phyloP scores from a whole-genome alignment of 805 yeast genomes.

The Wickerhamiella azymoides region DNA sequence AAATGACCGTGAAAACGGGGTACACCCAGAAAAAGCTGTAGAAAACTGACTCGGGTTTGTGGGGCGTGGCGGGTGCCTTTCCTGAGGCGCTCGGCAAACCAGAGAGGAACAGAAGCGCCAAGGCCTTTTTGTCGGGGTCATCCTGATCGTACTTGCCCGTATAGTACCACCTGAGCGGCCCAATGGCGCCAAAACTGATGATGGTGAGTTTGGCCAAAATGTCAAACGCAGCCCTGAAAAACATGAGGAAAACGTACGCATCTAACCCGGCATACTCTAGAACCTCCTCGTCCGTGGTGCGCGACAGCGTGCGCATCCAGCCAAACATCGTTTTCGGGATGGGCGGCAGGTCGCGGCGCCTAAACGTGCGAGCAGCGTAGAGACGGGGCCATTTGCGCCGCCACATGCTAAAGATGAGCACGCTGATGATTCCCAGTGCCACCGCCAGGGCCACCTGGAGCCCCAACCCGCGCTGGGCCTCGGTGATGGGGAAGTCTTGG shows the following conservation, averaged over 20 bases:
- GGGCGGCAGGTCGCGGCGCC: constrained; percentile 41
- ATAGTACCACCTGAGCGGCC: constrained; percentile 71
- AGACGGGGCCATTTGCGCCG: constrained; percentile 65
- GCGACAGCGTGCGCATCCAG: constrained; percentile 61
- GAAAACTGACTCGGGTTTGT: constrained; percentile 10
- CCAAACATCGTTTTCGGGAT: constrained; percentile 53
- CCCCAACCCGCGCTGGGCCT: constrained; percentile 43
- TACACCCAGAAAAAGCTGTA: constrained; percentile 61
- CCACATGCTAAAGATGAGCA: constrained; percentile 53
- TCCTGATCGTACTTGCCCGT: constrained; percentile 64
- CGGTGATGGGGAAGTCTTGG: constrained; percentile 11
- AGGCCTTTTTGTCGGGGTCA: constrained; percentile 13
- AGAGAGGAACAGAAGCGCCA: neutral
- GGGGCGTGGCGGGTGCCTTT: neutral
- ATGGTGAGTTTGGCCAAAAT: constrained; percentile 49
- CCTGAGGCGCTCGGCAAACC: neutral
- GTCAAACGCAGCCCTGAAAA: constrained; percentile 77
- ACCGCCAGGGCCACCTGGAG: constrained; percentile 65
- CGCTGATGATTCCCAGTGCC: constrained; percentile 52
- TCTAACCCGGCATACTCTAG: constrained; percentile 86
- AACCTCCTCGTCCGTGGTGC: constrained; percentile 58
- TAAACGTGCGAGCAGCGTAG: constrained; percentile 64
- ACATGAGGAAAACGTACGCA: constrained; percentile 81
- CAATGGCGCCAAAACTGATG: constrained; percentile 59
- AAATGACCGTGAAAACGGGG: constrained; percentile 72